Evolutionary conservation across 148 eudicot species (phyloP).

Genomic region (Nyssa sinensis): DNA sequence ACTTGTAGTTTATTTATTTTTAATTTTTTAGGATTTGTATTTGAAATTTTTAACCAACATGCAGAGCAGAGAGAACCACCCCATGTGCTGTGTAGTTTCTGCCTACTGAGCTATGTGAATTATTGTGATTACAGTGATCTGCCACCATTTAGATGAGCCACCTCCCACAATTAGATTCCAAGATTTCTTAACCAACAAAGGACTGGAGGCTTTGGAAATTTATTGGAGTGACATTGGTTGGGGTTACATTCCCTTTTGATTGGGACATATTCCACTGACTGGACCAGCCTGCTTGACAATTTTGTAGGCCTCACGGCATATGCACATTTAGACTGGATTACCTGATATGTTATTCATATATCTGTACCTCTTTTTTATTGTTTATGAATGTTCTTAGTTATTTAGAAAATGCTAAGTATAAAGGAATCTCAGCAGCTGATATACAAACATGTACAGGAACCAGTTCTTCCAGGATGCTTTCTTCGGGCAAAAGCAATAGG

Average conservation of each 20-base stretch:
- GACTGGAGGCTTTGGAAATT: neutral
- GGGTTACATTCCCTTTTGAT: neutral
- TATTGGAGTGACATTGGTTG: neutral
- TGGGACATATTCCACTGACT: conserved; percentile 4
- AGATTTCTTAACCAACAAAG: neutral
- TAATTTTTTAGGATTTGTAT: neutral
- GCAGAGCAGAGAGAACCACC: no score
- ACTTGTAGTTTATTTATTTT: no score
- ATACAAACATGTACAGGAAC: conserved; percentile 44
- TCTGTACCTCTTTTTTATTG: neutral
- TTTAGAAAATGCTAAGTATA: neutral
- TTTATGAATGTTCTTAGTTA: neutral
- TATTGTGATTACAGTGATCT: neutral
- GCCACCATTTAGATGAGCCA: neutral
- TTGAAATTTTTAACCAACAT: no score
- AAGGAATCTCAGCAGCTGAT: conserved; percentile 1
- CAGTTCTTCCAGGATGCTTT: conserved; percentile 82
- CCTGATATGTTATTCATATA: neutral
- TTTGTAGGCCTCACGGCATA: neutral
- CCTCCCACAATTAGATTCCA: neutral
- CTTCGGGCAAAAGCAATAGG: conserved; percentile 84
- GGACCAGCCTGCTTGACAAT: neutral
- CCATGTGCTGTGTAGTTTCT: neutral
- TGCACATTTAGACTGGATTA: neutral
- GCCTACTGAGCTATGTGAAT: neutral